A percentile compares a stretch with the other conserved stretches of the same genome.
These are phyloP conservation scores for Zygosaccharomyces rouxii DNA, from an alignment of 805 yeast genomes.

Conservation along the genomic window DNA sequence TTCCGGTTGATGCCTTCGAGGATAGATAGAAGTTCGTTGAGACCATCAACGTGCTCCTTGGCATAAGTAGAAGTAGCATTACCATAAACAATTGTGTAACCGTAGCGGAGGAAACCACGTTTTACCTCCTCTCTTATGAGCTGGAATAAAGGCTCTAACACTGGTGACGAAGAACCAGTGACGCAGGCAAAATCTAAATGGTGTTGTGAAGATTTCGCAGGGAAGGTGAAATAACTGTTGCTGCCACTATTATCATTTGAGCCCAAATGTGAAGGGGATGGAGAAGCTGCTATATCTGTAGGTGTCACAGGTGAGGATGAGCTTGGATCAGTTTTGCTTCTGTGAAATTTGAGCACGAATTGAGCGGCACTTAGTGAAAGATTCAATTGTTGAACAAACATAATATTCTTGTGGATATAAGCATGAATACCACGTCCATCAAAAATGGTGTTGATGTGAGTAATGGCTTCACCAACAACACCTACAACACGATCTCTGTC, in stretches of 20 bases:
- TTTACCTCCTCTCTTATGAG: slow-evolving; percentile 43
- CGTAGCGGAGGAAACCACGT: slow-evolving; percentile 40
- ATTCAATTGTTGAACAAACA: slow-evolving; percentile 66
- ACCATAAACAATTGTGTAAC: slow-evolving; percentile 60
- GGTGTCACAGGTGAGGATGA: slow-evolving; percentile 26
- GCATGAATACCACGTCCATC: slow-evolving; percentile 70
- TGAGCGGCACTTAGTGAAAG: slow-evolving; percentile 53
- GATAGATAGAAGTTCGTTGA: slow-evolving; percentile 60
- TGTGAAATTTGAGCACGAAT: slow-evolving; percentile 43
- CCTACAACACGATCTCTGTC: slow-evolving; percentile 59
- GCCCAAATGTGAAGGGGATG: slow-evolving; percentile 4
- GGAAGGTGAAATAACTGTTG: slow-evolving; percentile 12
- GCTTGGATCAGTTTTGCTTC: slow-evolving; percentile 25
- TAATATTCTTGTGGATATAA: slow-evolving; percentile 59
- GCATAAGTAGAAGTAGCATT: slow-evolving; percentile 53
- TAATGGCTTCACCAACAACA: slow-evolving; percentile 77
- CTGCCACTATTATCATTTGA: slow-evolving; percentile 6
- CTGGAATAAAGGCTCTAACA: slow-evolving; percentile 65
- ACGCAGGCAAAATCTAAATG: slow-evolving; percentile 45
- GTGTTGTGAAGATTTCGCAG: slow-evolving; percentile 16
- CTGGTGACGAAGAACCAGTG: slow-evolving; percentile 62
- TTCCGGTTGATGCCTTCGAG: slow-evolving; percentile 26
- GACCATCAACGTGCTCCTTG: slow-evolving; percentile 58
- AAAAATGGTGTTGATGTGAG: slow-evolving; percentile 76
- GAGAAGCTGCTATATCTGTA: slow-evolving; percentile 13